Base-by-base conservation (phyloP, 2,329 filamentous ascomycete species). In the Aspergillus novoparasiticus region DNA sequence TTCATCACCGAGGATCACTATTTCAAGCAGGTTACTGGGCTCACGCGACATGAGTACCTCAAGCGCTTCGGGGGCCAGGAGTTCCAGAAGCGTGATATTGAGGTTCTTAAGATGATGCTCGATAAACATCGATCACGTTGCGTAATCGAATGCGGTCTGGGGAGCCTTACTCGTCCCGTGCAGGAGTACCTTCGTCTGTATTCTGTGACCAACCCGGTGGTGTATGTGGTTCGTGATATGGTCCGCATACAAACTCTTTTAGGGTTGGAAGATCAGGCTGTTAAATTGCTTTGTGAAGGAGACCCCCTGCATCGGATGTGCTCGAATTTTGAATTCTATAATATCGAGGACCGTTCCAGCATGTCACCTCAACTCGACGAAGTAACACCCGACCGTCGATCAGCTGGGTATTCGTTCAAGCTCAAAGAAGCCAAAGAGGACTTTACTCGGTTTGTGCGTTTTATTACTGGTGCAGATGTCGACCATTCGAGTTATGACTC, bases 361-460 rank as follows among this genome's bases (percentile, higher is more conserved):
- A 58, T 60, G 30, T 66, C 58, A 41, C 58, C 53, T 32, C 62
- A 67, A 46, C 61, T 60, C 0, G 73, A 74, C 3, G 75, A 78
- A 58, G 77, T 75, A 16, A 78, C 73, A 36, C 75, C 75, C 4
- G 82, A 84, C 65, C 79, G 80, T 55, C 76, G 79, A 8, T 79
- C 79, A 8, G 79, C 79, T 11, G 79, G 76, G 39, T 80, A 82
- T 59, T 82, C 81, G 9, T 83, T 83, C 65, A 82, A 81, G 61
- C 69, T 84, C 19, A 82, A 82, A 68, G 79, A 84, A 62, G 85
- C 81, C 48, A 87, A 87, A 66, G 84, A 87, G 64, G 86, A 88
- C 65, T 87, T 89, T 64, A 85, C 84, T 1, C 81, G 79, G 11
- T 89, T 87, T 67, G 81, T 89, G 19, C 85, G 86, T 64, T 82